These are phyloP conservation scores for Cajanus cajan DNA, from an alignment of 306 rosid genomes.

Conservation along the genomic window DNA sequence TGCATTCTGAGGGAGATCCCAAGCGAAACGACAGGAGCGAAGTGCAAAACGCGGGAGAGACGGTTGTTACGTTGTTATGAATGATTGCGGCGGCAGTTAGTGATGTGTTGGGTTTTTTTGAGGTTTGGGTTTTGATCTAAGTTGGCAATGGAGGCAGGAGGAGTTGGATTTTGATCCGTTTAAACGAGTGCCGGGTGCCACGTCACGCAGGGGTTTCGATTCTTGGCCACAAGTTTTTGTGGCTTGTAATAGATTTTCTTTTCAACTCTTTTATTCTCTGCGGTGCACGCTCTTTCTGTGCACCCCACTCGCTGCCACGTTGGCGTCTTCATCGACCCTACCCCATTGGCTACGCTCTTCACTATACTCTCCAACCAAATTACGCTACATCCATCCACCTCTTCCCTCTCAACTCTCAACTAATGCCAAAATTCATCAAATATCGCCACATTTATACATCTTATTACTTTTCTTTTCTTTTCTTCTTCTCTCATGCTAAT, in stretches of 20 bases:
- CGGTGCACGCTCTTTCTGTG: constrained; percentile 16
- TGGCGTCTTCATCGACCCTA: neutral
- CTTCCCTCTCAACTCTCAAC: neutral
- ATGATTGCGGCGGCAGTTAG: neutral
- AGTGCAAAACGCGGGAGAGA: constrained; percentile 37
- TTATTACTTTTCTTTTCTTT: no score
- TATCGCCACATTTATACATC: no score
- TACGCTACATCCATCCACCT: neutral
- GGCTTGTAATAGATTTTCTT: constrained; percentile 55
- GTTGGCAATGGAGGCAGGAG: constrained; percentile 36
- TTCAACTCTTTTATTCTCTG: constrained; percentile 29
- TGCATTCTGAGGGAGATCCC: constrained; percentile 55
- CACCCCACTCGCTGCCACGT: constrained; percentile 8
- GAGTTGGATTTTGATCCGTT: constrained; percentile 65
- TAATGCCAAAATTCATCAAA: no score
- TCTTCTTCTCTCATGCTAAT: no score
- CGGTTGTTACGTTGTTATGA: no score
- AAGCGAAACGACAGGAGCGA: constrained; percentile 6
- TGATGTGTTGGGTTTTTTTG: constrained; percentile 5
- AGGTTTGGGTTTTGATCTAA: constrained; percentile 13
- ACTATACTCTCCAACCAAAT: neutral
- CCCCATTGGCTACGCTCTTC: neutral
- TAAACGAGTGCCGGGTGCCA: constrained; percentile 63
- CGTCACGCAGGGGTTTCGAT: constrained; percentile 49
- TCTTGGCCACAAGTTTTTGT: constrained; percentile 87